phyloP scores from a whole-genome alignment of 345 rosid species.

The Murraya paniculata region DNA sequence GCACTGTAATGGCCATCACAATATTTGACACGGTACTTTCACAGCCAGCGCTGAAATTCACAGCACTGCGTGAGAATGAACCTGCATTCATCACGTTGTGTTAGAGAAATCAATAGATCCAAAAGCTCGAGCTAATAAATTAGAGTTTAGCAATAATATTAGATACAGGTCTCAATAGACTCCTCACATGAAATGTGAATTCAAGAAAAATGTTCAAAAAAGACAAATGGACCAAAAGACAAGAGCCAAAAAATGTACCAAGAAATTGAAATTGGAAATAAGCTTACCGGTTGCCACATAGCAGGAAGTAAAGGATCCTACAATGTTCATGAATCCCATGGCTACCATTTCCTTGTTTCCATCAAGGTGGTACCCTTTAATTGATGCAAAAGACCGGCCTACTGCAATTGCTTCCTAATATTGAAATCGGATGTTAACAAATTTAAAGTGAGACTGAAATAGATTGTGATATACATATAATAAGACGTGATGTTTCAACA shows the following conservation, averaged over 20 bases:
- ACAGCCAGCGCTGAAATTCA: slow-evolving; percentile 80
- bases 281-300: slow-evolving; percentile 80
- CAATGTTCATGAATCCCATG: slow-evolving; percentile 71
- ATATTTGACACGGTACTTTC: slow-evolving; percentile 78
- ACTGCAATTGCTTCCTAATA: slow-evolving; percentile 85
- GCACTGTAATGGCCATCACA: slow-evolving; percentile 81
- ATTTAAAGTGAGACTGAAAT: not conserved
- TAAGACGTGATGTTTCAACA: not conserved
- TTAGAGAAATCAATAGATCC: too few relatives aligned
- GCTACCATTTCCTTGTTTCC: slow-evolving; percentile 96
- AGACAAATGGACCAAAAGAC: not conserved
- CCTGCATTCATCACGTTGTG: slow-evolving; percentile 35
- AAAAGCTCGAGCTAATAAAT: too few relatives aligned
- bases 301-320: slow-evolving; percentile 85
- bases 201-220: too few relatives aligned
- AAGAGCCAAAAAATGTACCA: not conserved
- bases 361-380: slow-evolving; percentile 74
- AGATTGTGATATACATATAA: not conserved
- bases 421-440: not conserved
- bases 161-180: not conserved
- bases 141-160: too few relatives aligned
- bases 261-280: not conserved
- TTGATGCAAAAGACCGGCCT: slow-evolving; percentile 73
- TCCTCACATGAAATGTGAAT: too few relatives aligned
- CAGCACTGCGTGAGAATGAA: slow-evolving; percentile 89